Percentiles rank a stretch among this genome's conserved stretches.
Evolutionary conservation across 2,329 filamentous ascomycete species (phyloP).

Genomic region (Triangularia verruculosa): DNA sequence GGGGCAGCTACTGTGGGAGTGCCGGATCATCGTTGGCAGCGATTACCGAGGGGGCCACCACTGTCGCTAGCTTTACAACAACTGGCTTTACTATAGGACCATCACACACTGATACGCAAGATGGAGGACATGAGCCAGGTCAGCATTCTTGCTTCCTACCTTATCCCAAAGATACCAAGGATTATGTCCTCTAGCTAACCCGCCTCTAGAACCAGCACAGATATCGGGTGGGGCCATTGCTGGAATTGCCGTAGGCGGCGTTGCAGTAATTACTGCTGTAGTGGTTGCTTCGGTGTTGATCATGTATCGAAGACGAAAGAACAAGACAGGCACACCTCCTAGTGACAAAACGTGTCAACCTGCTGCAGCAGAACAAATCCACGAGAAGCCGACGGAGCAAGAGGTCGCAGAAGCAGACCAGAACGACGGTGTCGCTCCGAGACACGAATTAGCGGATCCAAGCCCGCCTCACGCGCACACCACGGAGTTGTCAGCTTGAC

Average conservation of each 20-base stretch:
- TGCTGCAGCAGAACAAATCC: background rate
- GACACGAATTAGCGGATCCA: background rate
- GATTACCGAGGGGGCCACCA: background rate
- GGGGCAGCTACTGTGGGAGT: conserved; percentile 5
- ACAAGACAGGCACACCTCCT: background rate
- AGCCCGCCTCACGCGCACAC: too few species aligned
- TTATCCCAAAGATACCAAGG: too few species aligned
- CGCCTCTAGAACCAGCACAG: background rate
- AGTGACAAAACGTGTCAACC: background rate
- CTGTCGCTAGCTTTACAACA: background rate
- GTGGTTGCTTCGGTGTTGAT: background rate
- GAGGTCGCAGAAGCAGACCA: background rate
- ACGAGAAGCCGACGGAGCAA: conserved; percentile 2
- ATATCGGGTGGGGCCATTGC: conserved; percentile 4
- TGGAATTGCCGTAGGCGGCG: conserved; percentile 1
- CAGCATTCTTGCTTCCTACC: background rate
- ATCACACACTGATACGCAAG: background rate
- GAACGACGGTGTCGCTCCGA: background rate
- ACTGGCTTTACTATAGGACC: background rate
- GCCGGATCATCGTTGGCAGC: conserved; percentile 5
- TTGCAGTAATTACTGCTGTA: background rate
- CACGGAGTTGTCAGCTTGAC: background rate
- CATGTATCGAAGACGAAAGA: background rate
- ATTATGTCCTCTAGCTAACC: background rate
- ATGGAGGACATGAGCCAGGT: background rate